A percentile compares a stretch with the other conserved stretches of the same genome.
Evolutionary conservation across 148 eudicot genomes (phyloP).

Genomic region (Dysphania ambrosioides): DNA sequence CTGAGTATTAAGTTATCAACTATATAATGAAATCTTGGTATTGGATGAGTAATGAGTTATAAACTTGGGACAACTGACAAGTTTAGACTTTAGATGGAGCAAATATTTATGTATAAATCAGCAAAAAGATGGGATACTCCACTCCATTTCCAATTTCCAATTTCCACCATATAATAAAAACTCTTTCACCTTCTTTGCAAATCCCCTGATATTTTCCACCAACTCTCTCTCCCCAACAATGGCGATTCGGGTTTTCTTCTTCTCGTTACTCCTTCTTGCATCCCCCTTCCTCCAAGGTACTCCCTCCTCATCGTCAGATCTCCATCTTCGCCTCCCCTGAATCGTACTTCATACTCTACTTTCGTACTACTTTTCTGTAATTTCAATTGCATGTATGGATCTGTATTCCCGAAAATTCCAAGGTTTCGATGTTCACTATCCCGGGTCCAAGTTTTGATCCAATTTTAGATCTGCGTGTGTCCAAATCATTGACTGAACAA

Average conservation of each 20-base stretch:
- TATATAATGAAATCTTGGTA: too few species aligned
- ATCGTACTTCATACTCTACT: neutral
- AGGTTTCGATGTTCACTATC: neutral
- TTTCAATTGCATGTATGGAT: conserved; percentile 19
- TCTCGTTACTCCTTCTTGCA: conserved; percentile 61
- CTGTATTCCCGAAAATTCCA: neutral
- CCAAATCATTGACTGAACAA: conserved; percentile 8
- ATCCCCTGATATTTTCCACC: neutral
- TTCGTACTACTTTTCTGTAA: neutral
- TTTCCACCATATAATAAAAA: too few species aligned
- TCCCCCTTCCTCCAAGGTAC: conserved; percentile 72
- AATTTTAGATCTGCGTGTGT: conserved; percentile 16
- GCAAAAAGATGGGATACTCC: too few species aligned
- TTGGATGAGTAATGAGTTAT: too few species aligned
- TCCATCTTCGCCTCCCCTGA: neutral
- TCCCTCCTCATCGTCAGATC: conserved; percentile 21
- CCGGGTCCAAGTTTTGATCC: neutral
- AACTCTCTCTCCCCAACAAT: conserved; percentile 18
- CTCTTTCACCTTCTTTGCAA: too few species aligned
- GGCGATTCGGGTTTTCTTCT: conserved; percentile 53
- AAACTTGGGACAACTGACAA: too few species aligned
- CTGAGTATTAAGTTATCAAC: too few species aligned
- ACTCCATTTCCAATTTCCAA: too few species aligned
- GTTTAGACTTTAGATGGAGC: too few species aligned
- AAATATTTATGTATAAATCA: too few species aligned